Evolutionary conservation across 495 filamentous ascomycete species (phyloP).

Genomic region (Choiromyces venosus): DNA sequence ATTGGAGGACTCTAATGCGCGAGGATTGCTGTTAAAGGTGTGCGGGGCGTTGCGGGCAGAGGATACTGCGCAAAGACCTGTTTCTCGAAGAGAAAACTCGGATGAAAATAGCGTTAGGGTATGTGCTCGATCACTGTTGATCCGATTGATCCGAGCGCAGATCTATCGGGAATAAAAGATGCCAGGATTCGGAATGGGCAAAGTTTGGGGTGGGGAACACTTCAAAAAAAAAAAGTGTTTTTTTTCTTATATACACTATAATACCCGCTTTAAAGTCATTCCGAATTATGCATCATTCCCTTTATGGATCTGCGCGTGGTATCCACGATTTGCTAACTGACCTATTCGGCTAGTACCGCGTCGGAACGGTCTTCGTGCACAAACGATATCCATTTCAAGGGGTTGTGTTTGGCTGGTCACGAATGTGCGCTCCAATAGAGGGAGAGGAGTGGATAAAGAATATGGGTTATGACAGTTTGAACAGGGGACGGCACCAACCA

Average conservation of each 20-base stretch:
- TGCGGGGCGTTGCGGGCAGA: slow-evolving; percentile 53
- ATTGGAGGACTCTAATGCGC: slow-evolving; percentile 26
- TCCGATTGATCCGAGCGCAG: background rate
- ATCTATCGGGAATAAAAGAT: slow-evolving; percentile 33
- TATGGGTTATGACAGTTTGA: slow-evolving; percentile 59
- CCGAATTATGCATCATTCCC: background rate
- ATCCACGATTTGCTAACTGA: slow-evolving; percentile 6
- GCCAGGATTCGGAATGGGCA: background rate
- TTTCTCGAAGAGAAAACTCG: slow-evolving; percentile 48
- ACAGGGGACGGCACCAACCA: slow-evolving; percentile 61
- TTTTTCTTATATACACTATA: background rate
- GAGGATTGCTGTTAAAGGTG: slow-evolving; percentile 37
- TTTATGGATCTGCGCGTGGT: background rate
- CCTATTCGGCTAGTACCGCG: slow-evolving; percentile 55
- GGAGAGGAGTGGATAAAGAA: slow-evolving; percentile 55
- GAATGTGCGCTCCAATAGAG: slow-evolving; percentile 46
- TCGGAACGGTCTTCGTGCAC: slow-evolving; percentile 83
- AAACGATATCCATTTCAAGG: slow-evolving; percentile 72
- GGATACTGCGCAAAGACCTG: slow-evolving; percentile 56
- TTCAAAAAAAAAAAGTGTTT: background rate
- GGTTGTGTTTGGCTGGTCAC: slow-evolving; percentile 83
- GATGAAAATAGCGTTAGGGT: slow-evolving; percentile 41
- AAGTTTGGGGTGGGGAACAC: background rate
- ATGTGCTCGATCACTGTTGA: background rate
- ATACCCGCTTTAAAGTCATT: background rate